A percentile compares a stretch with the other conserved stretches of the same genome.
Conservation (phyloP, 495 filamentous ascomycete genomes). For the Parmelia sp. region DNA sequence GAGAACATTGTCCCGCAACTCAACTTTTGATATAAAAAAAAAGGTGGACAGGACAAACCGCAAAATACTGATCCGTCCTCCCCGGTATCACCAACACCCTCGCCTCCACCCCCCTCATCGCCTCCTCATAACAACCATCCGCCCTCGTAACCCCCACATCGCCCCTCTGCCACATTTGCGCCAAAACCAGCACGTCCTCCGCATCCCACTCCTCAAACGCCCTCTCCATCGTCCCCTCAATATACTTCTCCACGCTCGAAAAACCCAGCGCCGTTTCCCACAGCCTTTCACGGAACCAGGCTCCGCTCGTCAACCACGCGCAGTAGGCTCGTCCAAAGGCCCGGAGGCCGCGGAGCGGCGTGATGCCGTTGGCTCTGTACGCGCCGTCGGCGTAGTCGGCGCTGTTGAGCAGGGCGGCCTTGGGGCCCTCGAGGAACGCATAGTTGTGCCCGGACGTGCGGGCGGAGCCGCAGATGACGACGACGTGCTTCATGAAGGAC, state of each 20-base stretch:
- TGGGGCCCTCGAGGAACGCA: constrained; percentile 44
- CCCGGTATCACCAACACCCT: constrained; percentile 41
- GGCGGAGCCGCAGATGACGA: constrained; percentile 38
- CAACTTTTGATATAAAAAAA: no score
- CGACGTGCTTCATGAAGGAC: constrained; percentile 34
- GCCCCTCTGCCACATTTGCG: constrained; percentile 43
- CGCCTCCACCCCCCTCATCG: constrained; percentile 36
- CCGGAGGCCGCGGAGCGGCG: constrained; percentile 30
- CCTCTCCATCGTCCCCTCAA: constrained; percentile 28
- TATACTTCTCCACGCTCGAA: constrained; percentile 34
- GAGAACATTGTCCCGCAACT: no score
- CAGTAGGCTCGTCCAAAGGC: constrained; percentile 42
- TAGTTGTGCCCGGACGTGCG: constrained; percentile 42
- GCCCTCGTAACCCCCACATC: constrained; percentile 34
- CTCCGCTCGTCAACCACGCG: constrained; percentile 38
- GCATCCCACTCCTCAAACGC: constrained; percentile 36
- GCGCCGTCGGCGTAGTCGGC: constrained; percentile 38
- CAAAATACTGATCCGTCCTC: constrained; percentile 44
- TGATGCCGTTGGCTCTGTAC: constrained; percentile 28
- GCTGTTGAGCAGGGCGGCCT: constrained; percentile 35
- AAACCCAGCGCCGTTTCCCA: constrained; percentile 36
- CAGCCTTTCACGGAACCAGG: constrained; percentile 38
- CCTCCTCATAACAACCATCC: constrained; percentile 34
- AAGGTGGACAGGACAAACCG: no score
- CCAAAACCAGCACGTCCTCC: constrained; percentile 38